These are phyloP conservation scores for Chloranthus sessilifolius DNA, from an alignment of 164 flowering plant species.

Conservation along the genomic window DNA sequence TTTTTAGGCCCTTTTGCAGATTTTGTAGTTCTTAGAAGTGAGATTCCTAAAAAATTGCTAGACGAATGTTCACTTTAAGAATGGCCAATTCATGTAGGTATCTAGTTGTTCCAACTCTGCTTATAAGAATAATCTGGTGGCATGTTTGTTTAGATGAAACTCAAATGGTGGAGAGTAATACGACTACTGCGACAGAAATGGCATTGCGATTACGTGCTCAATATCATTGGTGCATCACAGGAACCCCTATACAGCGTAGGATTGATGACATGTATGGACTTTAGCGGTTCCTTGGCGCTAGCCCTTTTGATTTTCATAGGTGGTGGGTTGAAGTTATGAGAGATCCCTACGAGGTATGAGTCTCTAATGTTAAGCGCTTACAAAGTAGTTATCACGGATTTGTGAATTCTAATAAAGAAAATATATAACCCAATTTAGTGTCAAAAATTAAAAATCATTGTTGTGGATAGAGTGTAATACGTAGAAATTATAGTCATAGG, in stretches of 20 bases:
- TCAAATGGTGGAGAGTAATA: constrained; percentile 91
- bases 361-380: no score
- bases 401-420: no score
- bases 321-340: constrained; percentile 86
- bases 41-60: background rate
- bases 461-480: no score
- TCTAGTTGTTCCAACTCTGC: constrained; percentile 74
- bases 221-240: constrained; percentile 86
- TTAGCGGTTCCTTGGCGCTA: constrained; percentile 57
- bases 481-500: no score
- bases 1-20: no score
- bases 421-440: no score
- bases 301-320: constrained; percentile 57
- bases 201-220: constrained; percentile 65
- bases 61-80: background rate
- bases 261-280: constrained; percentile 87
- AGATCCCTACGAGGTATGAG: constrained; percentile 90
- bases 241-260: constrained; percentile 85
- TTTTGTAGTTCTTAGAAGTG: background rate
- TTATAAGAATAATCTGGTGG: constrained; percentile 86
- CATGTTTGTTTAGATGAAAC: constrained; percentile 92
- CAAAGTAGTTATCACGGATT: no score
- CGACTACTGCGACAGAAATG: constrained; percentile 84
- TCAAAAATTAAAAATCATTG: no score
- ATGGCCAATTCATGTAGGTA: constrained; percentile 42